Percentiles rank a stretch among this genome's conserved stretches.
phyloP scores from a whole-genome alignment of 2,329 filamentous ascomycete genomes.

The Myriangium duriaei region DNA sequence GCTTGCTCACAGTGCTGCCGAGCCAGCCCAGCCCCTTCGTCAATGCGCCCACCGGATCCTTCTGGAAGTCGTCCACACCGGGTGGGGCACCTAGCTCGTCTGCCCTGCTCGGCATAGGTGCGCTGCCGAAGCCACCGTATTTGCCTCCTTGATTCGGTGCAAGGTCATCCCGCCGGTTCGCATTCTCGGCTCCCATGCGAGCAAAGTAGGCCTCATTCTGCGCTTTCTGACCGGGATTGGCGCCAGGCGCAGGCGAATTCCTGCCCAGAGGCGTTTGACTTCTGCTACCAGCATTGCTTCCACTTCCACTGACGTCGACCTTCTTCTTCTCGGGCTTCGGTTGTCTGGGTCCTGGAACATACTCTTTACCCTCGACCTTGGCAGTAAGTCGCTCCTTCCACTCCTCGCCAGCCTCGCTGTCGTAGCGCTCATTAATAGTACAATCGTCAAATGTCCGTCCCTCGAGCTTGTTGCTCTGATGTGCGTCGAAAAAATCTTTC shows the following conservation, averaged over 20 bases:
- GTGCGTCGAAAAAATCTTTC: constrained; percentile 68
- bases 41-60: constrained; percentile 76
- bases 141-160: constrained; percentile 87
- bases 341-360: constrained; percentile 48
- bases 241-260: constrained; percentile 16
- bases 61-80: constrained; percentile 76
- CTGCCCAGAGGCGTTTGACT: constrained; percentile 15
- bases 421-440: constrained; percentile 81
- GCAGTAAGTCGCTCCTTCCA: constrained; percentile 83
- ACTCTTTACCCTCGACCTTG: constrained; percentile 79
- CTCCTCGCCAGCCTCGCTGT: constrained; percentile 81
- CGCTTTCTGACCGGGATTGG: constrained; percentile 35
- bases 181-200: constrained; percentile 70
- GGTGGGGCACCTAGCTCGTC: constrained; percentile 41
- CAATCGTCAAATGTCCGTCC: constrained; percentile 62
- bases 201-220: constrained; percentile 86
- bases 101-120: constrained; percentile 42
- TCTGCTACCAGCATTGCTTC: constrained; percentile 16
- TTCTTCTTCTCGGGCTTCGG: constrained; percentile 15
- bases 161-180: constrained; percentile 56
- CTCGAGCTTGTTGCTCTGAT: constrained; percentile 33
- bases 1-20: constrained; percentile 72
- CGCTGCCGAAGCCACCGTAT: constrained; percentile 80
- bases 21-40: constrained; percentile 95
- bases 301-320: constrained; percentile 5